These are phyloP conservation scores for Mortierella alpina DNA, from an alignment of 192 early-diverging fungal species.

Conservation along the genomic window DNA sequence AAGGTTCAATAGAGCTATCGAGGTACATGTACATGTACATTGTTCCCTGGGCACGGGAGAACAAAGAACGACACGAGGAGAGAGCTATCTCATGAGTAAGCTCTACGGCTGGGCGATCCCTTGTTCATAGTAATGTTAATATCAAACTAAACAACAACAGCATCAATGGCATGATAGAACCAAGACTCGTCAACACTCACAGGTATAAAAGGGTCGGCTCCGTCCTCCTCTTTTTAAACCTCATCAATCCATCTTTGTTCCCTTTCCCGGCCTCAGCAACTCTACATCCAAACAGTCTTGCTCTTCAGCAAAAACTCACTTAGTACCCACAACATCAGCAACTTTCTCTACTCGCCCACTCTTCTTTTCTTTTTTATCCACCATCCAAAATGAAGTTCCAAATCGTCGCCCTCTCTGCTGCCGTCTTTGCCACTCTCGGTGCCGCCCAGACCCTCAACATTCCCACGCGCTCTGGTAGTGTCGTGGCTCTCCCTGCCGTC, in stretches of 20 bases:
- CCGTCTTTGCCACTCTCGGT: conserved; percentile 6
- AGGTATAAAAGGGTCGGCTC: background rate
- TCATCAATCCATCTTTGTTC: background rate
- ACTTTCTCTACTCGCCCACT: background rate
- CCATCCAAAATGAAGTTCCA: conserved; percentile 13
- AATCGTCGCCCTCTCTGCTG: background rate
- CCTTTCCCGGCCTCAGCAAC: too few relatives aligned
- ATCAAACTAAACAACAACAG: too few relatives aligned
- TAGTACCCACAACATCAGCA: background rate
- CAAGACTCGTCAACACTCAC: background rate
- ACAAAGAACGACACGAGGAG: too few relatives aligned
- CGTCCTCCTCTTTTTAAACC: background rate
- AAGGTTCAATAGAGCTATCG: background rate
- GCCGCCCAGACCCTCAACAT: conserved; percentile 18
- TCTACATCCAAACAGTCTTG: background rate
- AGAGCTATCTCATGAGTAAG: too few relatives aligned
- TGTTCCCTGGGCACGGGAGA: too few relatives aligned
- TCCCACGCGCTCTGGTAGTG: conserved; percentile 4
- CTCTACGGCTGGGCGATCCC: too few relatives aligned
- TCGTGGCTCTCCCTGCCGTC: conserved; percentile 4
- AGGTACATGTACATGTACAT: too few relatives aligned
- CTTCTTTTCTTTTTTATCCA: too few relatives aligned
- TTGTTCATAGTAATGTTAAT: too few relatives aligned
- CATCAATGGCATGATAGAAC: background rate
- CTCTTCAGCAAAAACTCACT: background rate